Evolutionary conservation across 306 rosid genomes (phyloP).

Genomic region (Rubus parviflorus): DNA sequence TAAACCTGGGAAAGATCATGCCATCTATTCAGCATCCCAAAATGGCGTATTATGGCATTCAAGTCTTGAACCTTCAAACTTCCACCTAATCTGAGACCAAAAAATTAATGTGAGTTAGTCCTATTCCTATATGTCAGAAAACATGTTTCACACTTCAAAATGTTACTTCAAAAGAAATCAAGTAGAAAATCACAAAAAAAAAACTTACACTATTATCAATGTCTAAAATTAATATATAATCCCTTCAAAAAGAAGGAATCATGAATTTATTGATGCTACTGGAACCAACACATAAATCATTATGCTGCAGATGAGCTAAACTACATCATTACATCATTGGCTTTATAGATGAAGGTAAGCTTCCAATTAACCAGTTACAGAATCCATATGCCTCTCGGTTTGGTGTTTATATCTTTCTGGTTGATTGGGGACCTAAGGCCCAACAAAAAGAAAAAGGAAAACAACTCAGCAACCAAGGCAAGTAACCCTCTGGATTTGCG

Average conservation of each 20-base stretch:
- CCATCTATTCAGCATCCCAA: slow-evolving; percentile 51
- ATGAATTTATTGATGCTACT: neutral
- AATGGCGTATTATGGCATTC: slow-evolving; percentile 61
- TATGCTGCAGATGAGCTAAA: neutral
- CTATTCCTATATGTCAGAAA: neutral
- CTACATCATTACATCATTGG: neutral
- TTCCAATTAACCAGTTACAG: neutral
- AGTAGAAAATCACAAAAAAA: neutral
- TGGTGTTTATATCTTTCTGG: no score
- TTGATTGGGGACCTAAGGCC: no score
- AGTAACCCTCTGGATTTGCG: no score
- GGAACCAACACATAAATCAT: neutral
- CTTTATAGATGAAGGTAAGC: neutral
- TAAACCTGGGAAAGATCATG: slow-evolving; percentile 68
- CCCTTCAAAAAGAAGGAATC: neutral
- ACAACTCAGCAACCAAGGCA: no score
- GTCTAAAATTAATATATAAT: neutral
- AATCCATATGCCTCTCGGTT: no score
- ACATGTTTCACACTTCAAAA: neutral
- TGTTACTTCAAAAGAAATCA: neutral
- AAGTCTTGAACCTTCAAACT: slow-evolving; percentile 67
- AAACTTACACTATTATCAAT: neutral
- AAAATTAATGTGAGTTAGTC: neutral
- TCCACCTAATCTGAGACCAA: slow-evolving; percentile 52
- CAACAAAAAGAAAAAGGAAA: no score